Conservation (phyloP, 306 rosid genomes). For the Psophocarpus tetragonolobus region DNA sequence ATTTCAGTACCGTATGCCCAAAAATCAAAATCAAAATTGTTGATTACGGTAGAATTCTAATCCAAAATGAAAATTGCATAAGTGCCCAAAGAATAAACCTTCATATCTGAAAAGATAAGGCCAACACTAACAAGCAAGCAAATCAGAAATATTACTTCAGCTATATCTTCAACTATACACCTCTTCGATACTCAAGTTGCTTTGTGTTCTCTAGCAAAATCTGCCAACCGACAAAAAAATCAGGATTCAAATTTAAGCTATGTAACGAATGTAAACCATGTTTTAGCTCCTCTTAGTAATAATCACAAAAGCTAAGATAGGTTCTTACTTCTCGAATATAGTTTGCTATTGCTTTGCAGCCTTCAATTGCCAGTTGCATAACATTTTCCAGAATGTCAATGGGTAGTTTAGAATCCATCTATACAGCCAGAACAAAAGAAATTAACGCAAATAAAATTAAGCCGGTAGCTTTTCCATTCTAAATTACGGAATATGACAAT, state of each 20-base stretch:
- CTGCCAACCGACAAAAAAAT: slow-evolving; percentile 49
- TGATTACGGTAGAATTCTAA: background rate
- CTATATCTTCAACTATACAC: slow-evolving; percentile 44
- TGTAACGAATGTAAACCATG: slow-evolving; percentile 22
- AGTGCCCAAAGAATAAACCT: background rate
- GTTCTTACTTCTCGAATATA: slow-evolving; percentile 69
- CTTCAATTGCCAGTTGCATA: slow-evolving; percentile 86
- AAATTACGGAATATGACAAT: background rate
- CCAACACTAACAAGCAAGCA: background rate
- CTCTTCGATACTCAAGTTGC: slow-evolving; percentile 67
- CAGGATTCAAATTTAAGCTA: background rate
- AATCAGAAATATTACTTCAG: background rate
- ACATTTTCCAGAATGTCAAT: slow-evolving; percentile 81
- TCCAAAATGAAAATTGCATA: background rate
- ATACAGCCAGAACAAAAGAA: slow-evolving; percentile 35
- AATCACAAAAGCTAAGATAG: background rate
- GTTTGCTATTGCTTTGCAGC: slow-evolving; percentile 93
- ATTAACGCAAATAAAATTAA: background rate
- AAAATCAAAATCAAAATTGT: background rate
- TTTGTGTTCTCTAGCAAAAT: slow-evolving; percentile 72
- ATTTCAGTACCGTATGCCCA: background rate
- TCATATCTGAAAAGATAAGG: slow-evolving; percentile 6
- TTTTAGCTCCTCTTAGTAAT: background rate
- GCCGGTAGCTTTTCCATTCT: background rate
- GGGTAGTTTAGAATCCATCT: slow-evolving; percentile 94